phyloP scores from a whole-genome alignment of 106 monocot genomes.

The Allium fistulosum region DNA sequence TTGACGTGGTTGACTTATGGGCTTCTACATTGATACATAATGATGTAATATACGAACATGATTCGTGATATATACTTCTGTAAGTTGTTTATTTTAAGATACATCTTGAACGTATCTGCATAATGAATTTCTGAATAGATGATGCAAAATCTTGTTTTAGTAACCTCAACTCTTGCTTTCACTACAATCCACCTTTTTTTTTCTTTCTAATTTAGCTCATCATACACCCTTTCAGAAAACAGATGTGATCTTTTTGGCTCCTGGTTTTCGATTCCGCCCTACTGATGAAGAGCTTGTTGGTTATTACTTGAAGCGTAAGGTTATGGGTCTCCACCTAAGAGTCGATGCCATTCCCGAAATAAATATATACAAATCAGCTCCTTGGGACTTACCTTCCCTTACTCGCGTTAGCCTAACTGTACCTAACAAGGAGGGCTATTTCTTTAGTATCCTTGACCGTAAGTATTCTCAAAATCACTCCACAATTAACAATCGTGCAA shows the following conservation, averaged over 20 bases:
- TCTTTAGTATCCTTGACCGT: constrained; percentile 63
- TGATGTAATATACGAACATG: too few relatives aligned
- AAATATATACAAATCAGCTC: constrained; percentile 52
- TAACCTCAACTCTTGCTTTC: too few relatives aligned
- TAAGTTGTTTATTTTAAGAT: too few relatives aligned
- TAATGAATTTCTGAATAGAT: too few relatives aligned
- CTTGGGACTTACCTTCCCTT: constrained; percentile 50
- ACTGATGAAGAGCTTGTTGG: constrained; percentile 70
- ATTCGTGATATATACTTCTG: too few relatives aligned
- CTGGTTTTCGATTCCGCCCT: constrained; percentile 66
- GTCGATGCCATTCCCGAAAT: constrained; percentile 48
- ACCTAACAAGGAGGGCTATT: constrained; percentile 71
- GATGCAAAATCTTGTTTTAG: too few relatives aligned
- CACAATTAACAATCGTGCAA: constrained; percentile 58
- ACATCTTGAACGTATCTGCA: too few relatives aligned
- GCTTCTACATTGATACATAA: too few relatives aligned
- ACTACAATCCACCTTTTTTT: too few relatives aligned
- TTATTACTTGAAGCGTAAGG: constrained; percentile 61
- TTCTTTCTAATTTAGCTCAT: too few relatives aligned
- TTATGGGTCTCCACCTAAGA: constrained; percentile 22
- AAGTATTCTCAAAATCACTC: constrained; percentile 39
- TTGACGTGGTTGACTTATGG: too few relatives aligned
- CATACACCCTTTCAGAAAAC: too few relatives aligned
- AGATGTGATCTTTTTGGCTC: constrained; percentile 16
- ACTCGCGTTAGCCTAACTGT: constrained; percentile 34